A percentile compares a stretch with the other conserved stretches of the same genome.
Evolutionary conservation across 768 basidiomycete genomes (phyloP).

Genomic region (Naganishia randhawae): DNA sequence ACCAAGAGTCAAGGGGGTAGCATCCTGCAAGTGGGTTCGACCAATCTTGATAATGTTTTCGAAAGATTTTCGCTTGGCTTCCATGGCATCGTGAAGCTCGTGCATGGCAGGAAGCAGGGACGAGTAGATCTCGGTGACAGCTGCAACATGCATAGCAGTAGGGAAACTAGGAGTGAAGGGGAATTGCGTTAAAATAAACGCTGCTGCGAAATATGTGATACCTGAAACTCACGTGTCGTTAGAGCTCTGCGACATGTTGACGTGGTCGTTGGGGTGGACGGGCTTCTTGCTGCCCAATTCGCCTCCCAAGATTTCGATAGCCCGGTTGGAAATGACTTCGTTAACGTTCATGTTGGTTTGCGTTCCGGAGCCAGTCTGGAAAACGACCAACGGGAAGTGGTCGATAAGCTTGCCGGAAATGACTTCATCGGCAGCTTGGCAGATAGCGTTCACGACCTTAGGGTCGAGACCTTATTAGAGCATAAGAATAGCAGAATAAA

Average conservation of each 20-base stretch:
- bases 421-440: constrained; percentile 91
- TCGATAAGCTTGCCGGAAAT: constrained; percentile 91
- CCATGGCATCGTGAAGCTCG: constrained; percentile 76
- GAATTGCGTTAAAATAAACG: background rate
- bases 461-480: constrained; percentile 65
- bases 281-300: constrained; percentile 92
- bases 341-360: constrained; percentile 99
- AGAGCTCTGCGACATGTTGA: constrained; percentile 97
- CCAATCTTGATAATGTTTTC: constrained; percentile 96
- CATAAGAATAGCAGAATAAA: background rate
- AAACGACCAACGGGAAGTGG: constrained; percentile 96
- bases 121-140: constrained; percentile 77
- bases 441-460: constrained; percentile 80
- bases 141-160: constrained; percentile 97
- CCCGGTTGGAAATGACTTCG: constrained; percentile 98
- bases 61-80: constrained; percentile 76
- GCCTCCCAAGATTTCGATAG: constrained; percentile 93
- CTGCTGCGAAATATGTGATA: background rate
- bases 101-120: constrained; percentile 78
- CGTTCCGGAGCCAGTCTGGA: constrained; percentile 98
- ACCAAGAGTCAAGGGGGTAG: constrained; percentile 92
- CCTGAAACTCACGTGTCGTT: constrained; percentile 81
- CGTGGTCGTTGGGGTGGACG: constrained; percentile 98
- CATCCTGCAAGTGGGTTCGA: constrained; percentile 93
- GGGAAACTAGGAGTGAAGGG: constrained; percentile 69